A percentile compares a stretch with the other conserved stretches of the same genome.
Conservation (phyloP, 495 filamentous ascomycete genomes). For the Barbatosphaeria neglecta region DNA sequence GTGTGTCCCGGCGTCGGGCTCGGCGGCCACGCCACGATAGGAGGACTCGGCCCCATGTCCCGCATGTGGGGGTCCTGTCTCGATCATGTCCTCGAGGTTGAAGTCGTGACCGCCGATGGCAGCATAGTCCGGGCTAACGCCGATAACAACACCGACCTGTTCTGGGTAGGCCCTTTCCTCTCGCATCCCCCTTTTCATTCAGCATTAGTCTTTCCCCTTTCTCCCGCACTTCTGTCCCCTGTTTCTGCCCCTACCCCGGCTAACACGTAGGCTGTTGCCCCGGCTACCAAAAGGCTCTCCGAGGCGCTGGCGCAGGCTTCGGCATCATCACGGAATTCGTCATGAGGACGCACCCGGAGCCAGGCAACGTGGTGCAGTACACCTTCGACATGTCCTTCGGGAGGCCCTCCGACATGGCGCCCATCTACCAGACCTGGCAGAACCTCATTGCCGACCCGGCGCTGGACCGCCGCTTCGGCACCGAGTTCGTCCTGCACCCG, state of each 20-base stretch:
- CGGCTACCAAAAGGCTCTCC: too few relatives aligned
- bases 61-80: constrained; percentile 45
- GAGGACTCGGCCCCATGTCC: constrained; percentile 41
- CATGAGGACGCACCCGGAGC: constrained; percentile 46
- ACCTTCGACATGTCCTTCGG: constrained; percentile 34
- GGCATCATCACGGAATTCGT: constrained; percentile 56
- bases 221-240: background rate
- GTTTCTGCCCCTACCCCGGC: background rate
- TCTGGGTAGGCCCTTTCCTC: constrained; percentile 27
- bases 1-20: constrained; percentile 53
- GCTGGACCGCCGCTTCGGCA: constrained; percentile 42
- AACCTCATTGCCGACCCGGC: constrained; percentile 36
- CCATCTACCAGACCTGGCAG: constrained; percentile 28
- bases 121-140: constrained; percentile 41
- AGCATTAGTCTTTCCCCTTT: background rate
- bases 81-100: constrained; percentile 41
- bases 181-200: background rate
- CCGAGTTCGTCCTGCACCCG: constrained; percentile 37
- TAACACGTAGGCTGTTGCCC: constrained; percentile 8
- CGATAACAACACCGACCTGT: constrained; percentile 43
- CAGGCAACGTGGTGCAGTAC: constrained; percentile 39
- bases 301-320: constrained; percentile 50
- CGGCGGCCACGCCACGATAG: constrained; percentile 58
- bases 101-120: constrained; percentile 51
- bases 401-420: constrained; percentile 26